phyloP scores from a whole-genome alignment of 2,329 filamentous ascomycete species.

The Aspergillus jensenii region DNA sequence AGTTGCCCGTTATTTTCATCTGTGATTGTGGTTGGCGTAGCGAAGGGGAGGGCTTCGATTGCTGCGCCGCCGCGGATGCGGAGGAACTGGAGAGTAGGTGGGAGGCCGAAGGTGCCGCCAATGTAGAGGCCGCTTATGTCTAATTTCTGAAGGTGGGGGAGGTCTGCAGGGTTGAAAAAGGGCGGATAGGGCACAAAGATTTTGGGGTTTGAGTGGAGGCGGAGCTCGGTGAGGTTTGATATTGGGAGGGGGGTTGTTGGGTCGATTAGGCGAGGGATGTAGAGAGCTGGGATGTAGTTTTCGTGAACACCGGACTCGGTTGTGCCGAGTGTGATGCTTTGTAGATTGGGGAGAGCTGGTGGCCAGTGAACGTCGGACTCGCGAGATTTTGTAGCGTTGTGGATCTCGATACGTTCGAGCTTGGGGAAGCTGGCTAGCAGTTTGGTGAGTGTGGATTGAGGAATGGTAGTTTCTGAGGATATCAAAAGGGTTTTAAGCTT shows the following conservation, averaged over 20 bases:
- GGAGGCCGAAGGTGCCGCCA: slow-evolving; percentile 22
- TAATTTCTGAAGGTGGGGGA: slow-evolving; percentile 26
- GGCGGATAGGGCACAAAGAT: slow-evolving; percentile 19
- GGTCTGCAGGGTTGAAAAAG: slow-evolving; percentile 13
- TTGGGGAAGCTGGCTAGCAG: slow-evolving; percentile 26
- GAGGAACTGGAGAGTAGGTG: slow-evolving; percentile 30
- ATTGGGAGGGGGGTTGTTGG: slow-evolving; percentile 15
- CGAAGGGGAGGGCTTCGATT: slow-evolving; percentile 14
- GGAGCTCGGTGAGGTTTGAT: slow-evolving; percentile 34
- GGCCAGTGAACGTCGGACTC: slow-evolving; percentile 21
- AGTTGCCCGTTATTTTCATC: background rate
- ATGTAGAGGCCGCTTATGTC: slow-evolving; percentile 29
- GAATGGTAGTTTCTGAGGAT: slow-evolving; percentile 24
- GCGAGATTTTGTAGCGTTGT: slow-evolving; percentile 19
- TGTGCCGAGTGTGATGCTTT: slow-evolving; percentile 26
- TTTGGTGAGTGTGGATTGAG: slow-evolving; percentile 25
- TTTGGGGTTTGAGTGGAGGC: slow-evolving; percentile 29
- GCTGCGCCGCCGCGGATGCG: slow-evolving; percentile 25
- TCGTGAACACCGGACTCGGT: slow-evolving; percentile 12
- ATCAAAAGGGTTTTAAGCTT: slow-evolving; percentile 27
- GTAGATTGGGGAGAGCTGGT: slow-evolving; percentile 29
- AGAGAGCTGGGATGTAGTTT: slow-evolving; percentile 17
- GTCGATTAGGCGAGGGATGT: slow-evolving; percentile 16
- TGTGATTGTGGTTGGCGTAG: background rate
- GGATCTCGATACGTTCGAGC: slow-evolving; percentile 29